Base-by-base conservation (phyloP, 352 stramenopile genomes). In the Globisporangium nodosum region DNA sequence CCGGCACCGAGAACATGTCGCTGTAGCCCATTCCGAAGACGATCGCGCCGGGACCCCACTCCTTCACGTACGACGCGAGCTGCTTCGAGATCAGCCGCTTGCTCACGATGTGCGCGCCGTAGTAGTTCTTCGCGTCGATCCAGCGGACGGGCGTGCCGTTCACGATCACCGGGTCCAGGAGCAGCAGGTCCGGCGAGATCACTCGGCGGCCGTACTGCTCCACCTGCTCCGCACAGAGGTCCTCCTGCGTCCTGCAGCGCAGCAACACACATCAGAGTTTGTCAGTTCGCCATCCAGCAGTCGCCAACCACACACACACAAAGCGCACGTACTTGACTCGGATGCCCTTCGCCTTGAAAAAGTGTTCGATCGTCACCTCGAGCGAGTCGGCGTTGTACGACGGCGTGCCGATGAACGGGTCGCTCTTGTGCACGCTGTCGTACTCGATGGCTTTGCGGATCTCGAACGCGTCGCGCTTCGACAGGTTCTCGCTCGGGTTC, bases 61-160 rank as follows among this genome's bases (percentile, higher is more conserved):
- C 84, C 61, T 92, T 94, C 16, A 94, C 81, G 63, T 94, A 94
- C 40, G 81, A 88, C 48, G 70, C 69, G 12, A 94, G 63, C 54
- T 94, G 84, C 35, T 86, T 88, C 31, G 82, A 84, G 66, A 94
- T 92, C 46, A 92, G 60, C 1, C 80, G 74, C 73, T 94, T 94
- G 66, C 81, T 91, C 47, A 94, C 84, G 55, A 94, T 92, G 68
- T 94, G 84, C n/a, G 84, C 81, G 37, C 84, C 84, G 62, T 94
- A 94, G 60, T 92, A 94, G 66, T 94, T 94, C 67, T 94, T 94
- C 42, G 84, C 84, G 54, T 94, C 84, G 60, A 94, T 90, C 84
- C 84, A 94, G 33, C 84, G 84, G 54, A 94, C 89, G 6, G 84
- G 84, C 30, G 83, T 85, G 49, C 82, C 84, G 67, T 94, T 94